Evolutionary conservation across 1,284 basidiomycete genomes (phyloP), one percentile per base, ranked within the genome.

Genomic region (Trichosporon sp.): DNA sequence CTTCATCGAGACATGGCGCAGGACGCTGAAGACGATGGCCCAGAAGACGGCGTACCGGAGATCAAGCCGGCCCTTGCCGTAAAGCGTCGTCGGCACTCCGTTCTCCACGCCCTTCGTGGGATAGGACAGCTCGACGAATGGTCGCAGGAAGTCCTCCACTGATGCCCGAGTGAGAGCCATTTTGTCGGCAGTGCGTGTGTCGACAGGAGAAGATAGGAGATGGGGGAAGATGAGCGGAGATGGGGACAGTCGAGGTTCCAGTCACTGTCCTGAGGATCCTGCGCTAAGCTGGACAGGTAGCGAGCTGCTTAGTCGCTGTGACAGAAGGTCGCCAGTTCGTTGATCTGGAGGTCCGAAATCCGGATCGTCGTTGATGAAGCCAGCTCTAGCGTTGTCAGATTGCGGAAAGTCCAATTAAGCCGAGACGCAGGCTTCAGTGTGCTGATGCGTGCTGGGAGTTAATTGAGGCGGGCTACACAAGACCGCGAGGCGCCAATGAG

Each of bases 101-200:
- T 59, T 44, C 56, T 62, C 63, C 8, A 23, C 32, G 32, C 60
- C 37, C 91, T 88, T 56, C 14, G 84, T 84, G 27, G 87, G 88
- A 78, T 92, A 88, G 8, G 90, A 91, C 66, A 93, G 86, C 10
- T 85, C 80, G 78, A 89, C 80, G 81, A 92, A 91, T 32, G 89
- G 88, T 58, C 70, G 72, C n/a, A 77, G 63, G 2, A 69, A 54
- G 27, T 54, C 49, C 21, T 11, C 21, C 13, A 37, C 7, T 6
- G 56, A 25, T 36, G 36, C 44, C 36, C 32, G 37, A 29, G 44
- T 13, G 29, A 46, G 27, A n/a, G 33, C 37, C 49, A 46, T 54
- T 23, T 34, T 36, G 31, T 58, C 40, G 58, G 32, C n/a, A 19
- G n/a, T 57, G 44, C n/a, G 19, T 4, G 19, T n/a, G n/a, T n/a